A percentile compares a stretch with the other conserved stretches of the same genome.
Conservation (phyloP, 176 grass and related monocot genomes). For the Phoenix dactylifera region DNA sequence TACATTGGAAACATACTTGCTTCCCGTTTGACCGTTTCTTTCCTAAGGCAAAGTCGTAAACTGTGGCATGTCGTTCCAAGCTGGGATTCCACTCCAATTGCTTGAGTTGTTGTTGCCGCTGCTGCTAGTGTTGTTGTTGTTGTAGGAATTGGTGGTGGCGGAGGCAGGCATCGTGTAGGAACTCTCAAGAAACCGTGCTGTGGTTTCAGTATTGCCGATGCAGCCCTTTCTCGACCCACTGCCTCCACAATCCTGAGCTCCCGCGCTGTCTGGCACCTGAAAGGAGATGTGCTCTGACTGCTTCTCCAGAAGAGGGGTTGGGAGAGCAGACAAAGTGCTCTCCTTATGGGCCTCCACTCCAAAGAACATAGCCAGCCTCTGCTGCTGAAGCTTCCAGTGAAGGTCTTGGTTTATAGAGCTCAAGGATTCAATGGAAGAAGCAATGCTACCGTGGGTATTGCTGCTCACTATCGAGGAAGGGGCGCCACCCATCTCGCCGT, state of each 20-base stretch:
- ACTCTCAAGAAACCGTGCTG: too few relatives aligned
- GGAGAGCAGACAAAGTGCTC: background rate
- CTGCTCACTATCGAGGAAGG: constrained; percentile 6
- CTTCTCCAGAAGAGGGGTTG: background rate
- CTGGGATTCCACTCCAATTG: too few relatives aligned
- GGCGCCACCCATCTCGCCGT: background rate
- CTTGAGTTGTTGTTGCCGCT: too few relatives aligned
- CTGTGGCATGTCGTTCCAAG: too few relatives aligned
- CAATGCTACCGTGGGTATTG: constrained; percentile 42
- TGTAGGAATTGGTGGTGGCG: too few relatives aligned
- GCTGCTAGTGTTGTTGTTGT: too few relatives aligned
- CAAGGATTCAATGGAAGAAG: constrained; percentile 85
- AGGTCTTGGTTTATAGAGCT: constrained; percentile 99
- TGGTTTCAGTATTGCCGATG: too few relatives aligned
- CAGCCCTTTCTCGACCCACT: too few relatives aligned
- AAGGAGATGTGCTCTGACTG: background rate
- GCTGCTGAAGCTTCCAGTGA: constrained; percentile 94
- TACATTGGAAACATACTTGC: too few relatives aligned
- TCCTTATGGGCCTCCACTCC: constrained; percentile 27
- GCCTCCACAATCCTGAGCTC: background rate
- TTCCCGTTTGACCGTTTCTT: too few relatives aligned
- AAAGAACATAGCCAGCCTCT: constrained; percentile 60
- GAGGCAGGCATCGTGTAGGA: too few relatives aligned
- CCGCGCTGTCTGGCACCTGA: background rate
- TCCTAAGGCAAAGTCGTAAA: too few relatives aligned